Percentiles rank a stretch among this genome's conserved stretches.
These are phyloP conservation scores for Solanum phureja DNA, from an alignment of 257 asterid species.

Conservation along the genomic window DNA sequence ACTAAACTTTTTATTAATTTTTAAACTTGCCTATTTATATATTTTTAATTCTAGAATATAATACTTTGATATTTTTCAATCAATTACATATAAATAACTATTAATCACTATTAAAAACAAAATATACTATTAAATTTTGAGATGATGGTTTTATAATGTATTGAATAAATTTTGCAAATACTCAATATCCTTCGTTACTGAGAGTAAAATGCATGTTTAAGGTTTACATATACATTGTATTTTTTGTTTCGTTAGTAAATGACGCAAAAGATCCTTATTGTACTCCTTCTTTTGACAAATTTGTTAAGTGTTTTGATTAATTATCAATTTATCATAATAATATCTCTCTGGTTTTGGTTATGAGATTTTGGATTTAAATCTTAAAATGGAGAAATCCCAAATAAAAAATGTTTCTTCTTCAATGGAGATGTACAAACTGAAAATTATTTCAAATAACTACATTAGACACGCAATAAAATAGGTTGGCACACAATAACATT, in stretches of 20 bases:
- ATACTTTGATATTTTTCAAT: neutral
- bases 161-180: neutral
- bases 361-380: rapidly evolving
- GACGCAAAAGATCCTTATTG: neutral
- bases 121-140: neutral
- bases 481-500: neutral
- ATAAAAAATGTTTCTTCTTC: neutral
- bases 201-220: neutral
- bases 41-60: too few relatives aligned
- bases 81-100: neutral
- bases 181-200: neutral
- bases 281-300: neutral
- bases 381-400: neutral
- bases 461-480: neutral
- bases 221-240: neutral
- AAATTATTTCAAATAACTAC: neutral
- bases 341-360: neutral
- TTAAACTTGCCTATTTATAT: too few relatives aligned
- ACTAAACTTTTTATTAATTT: too few relatives aligned
- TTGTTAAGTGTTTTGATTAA: neutral
- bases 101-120: neutral
- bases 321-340: neutral
- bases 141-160: neutral
- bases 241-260: neutral
- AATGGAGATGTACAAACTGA: neutral